These are phyloP conservation scores for Megacollybia platyphylla DNA, from an alignment of 1,284 basidiomycete species.

Conservation along the genomic window DNA sequence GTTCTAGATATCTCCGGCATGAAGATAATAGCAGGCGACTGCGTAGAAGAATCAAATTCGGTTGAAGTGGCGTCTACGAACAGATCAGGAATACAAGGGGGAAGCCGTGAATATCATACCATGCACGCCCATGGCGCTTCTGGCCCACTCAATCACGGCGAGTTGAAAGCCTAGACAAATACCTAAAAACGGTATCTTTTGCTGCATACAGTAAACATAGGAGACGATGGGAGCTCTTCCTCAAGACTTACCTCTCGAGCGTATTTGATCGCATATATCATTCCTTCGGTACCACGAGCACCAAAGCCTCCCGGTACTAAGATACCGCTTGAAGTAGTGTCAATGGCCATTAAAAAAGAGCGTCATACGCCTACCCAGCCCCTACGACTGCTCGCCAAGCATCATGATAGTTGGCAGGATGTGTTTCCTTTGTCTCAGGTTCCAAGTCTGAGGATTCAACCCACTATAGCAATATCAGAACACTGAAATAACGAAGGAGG, in stretches of 20 bases:
- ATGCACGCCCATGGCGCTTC: conserved; percentile 70
- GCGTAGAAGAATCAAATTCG: conserved; percentile 57
- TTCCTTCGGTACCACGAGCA: conserved; percentile 88
- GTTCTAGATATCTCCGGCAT: conserved; percentile 99
- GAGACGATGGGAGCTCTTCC: too few species aligned
- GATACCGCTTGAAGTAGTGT: conserved; percentile 53
- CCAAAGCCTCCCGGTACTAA: conserved; percentile 97
- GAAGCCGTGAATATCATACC: conserved; percentile 20
- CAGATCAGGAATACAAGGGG: conserved; percentile 4
- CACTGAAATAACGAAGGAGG: background rate
- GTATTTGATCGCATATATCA: conserved; percentile 96
- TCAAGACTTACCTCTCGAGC: conserved; percentile 51
- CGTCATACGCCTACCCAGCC: conserved; percentile 48
- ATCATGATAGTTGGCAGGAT: conserved; percentile 89
- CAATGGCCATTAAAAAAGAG: background rate
- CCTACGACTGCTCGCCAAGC: conserved; percentile 91
- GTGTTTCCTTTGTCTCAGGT: conserved; percentile 60
- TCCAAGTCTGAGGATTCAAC: conserved; percentile 96
- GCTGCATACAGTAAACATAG: conserved; percentile 14
- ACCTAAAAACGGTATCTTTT: conserved; percentile 90
- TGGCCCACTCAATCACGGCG: conserved; percentile 91
- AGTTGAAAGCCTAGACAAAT: conserved; percentile 98
- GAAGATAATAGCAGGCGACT: conserved; percentile 82
- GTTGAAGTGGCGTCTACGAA: conserved; percentile 74
- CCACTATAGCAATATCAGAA: conserved; percentile 49